Base-by-base conservation (phyloP, 2,329 filamentous ascomycete genomes). In the Aspergillus unguis region DNA sequence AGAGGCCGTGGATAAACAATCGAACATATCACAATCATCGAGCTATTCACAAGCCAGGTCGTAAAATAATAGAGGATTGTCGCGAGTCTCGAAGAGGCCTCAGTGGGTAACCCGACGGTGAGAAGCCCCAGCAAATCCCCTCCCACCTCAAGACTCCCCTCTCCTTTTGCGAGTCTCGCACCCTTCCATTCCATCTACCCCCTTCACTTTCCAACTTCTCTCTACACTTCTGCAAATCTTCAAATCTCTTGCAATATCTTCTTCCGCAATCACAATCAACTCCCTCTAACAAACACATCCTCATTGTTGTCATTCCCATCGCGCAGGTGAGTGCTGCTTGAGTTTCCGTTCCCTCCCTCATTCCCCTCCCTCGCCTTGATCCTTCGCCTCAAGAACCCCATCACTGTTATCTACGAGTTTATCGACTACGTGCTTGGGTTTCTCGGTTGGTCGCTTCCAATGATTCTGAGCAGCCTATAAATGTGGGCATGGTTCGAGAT, bases 251-350 rank as follows among this genome's bases (percentile, higher is more conserved):
- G 17, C 17, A 17, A 17, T 17, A 53, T 46, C 50, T 56, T 58
- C 47, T 48, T 46, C 50, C 43, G 17, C 54, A 44, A 45, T 50
- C 50, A 43, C 25, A 17, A 17, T 17, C 38, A 36, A 42, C 36
- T 44, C 37, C 47, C 41, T 56, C 47, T 50, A 48, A 50, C 48
- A 56, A 58, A 29, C 31, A 29, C 36, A 50, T 50, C 37, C 29
- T 47, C 27, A 37, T 48, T 44, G 38, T 53, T 48, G 41, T 48
- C 38, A 31, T 53, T 44, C n/a, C 42, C 37, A 42, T 52, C 41
- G 35, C 49, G 53, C 57, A 67, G 61, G 65, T 68, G 57, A 66
- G 65, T 62, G 31, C 29, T 10, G 29, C 52, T 50, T 50, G 56
- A 17, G 55, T 49, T 58, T 55, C 54, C 47, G 41, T 54, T 56